Evolutionary conservation across 208 protist species (phyloP), one percentile per base, ranked within the genome.

Genomic region (Trypanosoma platydactyli): DNA sequence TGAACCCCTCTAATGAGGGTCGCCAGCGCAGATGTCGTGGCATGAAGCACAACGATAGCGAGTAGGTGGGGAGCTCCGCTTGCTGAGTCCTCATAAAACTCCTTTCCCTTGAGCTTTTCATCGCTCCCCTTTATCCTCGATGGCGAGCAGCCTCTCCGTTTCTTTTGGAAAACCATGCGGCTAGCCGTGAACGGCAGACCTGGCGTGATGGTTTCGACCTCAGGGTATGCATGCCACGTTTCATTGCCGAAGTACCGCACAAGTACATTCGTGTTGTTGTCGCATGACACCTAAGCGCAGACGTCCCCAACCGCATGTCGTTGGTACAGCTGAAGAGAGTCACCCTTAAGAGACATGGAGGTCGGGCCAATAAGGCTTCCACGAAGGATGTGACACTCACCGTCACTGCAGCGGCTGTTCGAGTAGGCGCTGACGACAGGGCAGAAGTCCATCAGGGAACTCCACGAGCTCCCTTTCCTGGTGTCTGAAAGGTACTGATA

Each of bases 401-500:
- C 75, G 51, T 63, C 33, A 13, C 18, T 45, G 58, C 85, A 88
- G 1, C 0, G 5, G 0, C 48, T 57, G 27, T 65, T 70, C 27
- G 5, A 15, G 61, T 64, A 77, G 0, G 0, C 16, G 27, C 52
- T 3, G 30, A 86, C 53, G 25, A 63, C 54, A 15, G 79, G 84
- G 62, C 81, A 86, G 65, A 74, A 81, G 54, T 86, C 83, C 77
- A 77, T 78, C 27, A 78, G 52, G 0, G 3, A 13, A 48, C 71
- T 12, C 4, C 38, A 12, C 16, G 16, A 2, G 2, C 78, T 81
- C 38, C 68, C 61, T 13, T 61, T 15, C 1, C 9, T 71, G 1
- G 55, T 25, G 40, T 79, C 25, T 0, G 0, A 1, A 29, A 88
- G 84, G 71, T 89, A 89, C 13, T 71, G 73, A 68, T 79, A 88